A percentile compares a stretch with the other conserved stretches of the same genome.
Evolutionary conservation across 1,284 basidiomycete genomes (phyloP).

Genomic region (Psilocybe mexicana): DNA sequence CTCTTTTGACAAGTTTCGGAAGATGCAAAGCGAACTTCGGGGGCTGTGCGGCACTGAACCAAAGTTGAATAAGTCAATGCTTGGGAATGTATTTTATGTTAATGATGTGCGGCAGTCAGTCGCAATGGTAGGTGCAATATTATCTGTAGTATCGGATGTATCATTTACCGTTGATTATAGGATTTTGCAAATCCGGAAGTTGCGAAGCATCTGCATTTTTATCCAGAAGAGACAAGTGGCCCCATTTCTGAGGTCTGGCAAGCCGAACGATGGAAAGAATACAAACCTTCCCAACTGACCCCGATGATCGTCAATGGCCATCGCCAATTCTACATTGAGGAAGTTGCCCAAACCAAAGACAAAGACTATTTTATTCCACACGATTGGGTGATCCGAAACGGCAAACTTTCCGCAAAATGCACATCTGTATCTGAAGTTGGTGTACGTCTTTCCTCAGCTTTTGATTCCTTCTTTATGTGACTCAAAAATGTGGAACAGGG

Average conservation of each 20-base stretch:
- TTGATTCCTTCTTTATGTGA: no score
- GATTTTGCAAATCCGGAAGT: conserved; percentile 29
- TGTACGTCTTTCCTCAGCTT: no score
- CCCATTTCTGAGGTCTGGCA: conserved; percentile 30
- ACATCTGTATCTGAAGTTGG: background rate
- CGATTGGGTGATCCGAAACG: conserved; percentile 23
- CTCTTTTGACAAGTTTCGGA: conserved; percentile 17
- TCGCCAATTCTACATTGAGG: conserved; percentile 28
- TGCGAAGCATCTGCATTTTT: conserved; percentile 24
- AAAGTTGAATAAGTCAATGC: background rate
- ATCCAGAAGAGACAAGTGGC: conserved; percentile 16
- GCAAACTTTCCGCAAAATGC: conserved; percentile 17
- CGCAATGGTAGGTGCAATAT: conserved; percentile 5
- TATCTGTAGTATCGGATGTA: background rate
- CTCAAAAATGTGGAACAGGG: no score
- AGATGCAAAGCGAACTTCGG: conserved; percentile 16
- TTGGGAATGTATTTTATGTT: conserved; percentile 15
- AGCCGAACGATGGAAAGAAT: conserved; percentile 27
- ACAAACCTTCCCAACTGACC: conserved; percentile 19
- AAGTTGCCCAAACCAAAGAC: conserved; percentile 20
- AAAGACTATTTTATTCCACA: conserved; percentile 26
- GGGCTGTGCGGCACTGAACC: background rate
- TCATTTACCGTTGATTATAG: conserved; percentile 10
- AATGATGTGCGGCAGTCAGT: conserved; percentile 14
- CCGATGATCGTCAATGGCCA: conserved; percentile 25